These are phyloP conservation scores for Friedmanniomyces simplex DNA, from an alignment of 495 filamentous ascomycete genomes.

Conservation along the genomic window DNA sequence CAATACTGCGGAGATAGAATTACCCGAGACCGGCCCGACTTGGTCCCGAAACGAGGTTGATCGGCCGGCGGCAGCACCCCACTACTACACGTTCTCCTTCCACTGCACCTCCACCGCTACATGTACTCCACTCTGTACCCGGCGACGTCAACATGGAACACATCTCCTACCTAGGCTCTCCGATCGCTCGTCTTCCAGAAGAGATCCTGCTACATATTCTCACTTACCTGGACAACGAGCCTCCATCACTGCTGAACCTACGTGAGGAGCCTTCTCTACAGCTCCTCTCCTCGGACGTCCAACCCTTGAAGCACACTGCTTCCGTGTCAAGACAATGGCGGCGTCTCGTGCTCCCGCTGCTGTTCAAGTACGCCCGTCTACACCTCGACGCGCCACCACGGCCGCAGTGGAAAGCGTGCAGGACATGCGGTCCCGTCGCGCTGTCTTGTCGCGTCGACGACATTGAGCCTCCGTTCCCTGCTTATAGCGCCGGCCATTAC, in stretches of 20 bases:
- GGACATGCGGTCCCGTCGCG: neutral
- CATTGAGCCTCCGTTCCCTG: neutral
- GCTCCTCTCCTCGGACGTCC: slow-evolving; percentile 3
- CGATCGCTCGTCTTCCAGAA: slow-evolving; percentile 15
- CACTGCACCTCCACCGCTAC: too few relatives aligned
- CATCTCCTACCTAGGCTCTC: neutral
- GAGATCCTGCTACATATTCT: slow-evolving; percentile 20
- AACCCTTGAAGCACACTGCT: slow-evolving; percentile 14
- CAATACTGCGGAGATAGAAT: too few relatives aligned
- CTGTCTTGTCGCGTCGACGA: neutral
- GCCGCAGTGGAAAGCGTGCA: neutral
- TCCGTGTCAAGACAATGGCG: slow-evolving; percentile 17
- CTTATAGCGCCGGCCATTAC: neutral
- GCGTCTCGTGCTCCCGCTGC: slow-evolving; percentile 7
- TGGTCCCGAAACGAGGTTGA: too few relatives aligned
- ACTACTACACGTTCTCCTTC: too few relatives aligned
- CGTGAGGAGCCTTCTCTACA: slow-evolving; percentile 14
- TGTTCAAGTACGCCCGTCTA: slow-evolving; percentile 18
- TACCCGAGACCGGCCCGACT: too few relatives aligned
- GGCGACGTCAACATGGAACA: too few relatives aligned
- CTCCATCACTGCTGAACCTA: slow-evolving; percentile 16
- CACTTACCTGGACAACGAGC: slow-evolving; percentile 8
- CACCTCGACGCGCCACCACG: neutral
- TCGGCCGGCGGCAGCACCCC: too few relatives aligned
- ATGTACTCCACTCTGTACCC: too few relatives aligned